phyloP scores from a whole-genome alignment of 768 basidiomycete species.

The Tylopilus rubrobrunneus region DNA sequence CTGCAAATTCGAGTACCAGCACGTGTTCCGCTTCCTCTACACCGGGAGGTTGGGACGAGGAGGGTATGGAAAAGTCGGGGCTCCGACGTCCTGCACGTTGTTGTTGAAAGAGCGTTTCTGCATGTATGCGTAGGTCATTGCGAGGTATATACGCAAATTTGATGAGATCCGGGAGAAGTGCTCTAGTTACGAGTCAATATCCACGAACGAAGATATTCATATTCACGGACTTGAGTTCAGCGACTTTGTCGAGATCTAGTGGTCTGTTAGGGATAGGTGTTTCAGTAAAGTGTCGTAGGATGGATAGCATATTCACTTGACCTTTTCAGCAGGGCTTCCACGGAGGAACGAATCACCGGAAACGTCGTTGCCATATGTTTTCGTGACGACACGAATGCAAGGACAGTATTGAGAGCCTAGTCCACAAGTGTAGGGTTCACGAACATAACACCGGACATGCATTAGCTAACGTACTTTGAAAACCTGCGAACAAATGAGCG shows the following conservation, averaged over 20 bases:
- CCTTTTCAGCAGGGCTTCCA: constrained; percentile 77
- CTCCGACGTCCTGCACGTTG: constrained; percentile 30
- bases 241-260: constrained; percentile 70
- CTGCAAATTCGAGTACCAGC: constrained; percentile 48
- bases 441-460: neutral
- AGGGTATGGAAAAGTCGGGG: constrained; percentile 39
- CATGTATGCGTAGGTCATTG: constrained; percentile 55
- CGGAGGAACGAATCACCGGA: constrained; percentile 67
- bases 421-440: neutral
- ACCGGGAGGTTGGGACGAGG: constrained; percentile 25
- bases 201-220: neutral
- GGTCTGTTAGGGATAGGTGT: constrained; percentile 46
- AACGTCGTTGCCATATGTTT: constrained; percentile 82
- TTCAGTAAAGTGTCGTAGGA: neutral
- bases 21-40: constrained; percentile 44
- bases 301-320: constrained; percentile 25
- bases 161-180: constrained; percentile 77
- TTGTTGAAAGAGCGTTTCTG: constrained; percentile 27
- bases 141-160: constrained; percentile 78
- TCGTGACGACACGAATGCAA: constrained; percentile 81
- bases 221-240: constrained; percentile 70
- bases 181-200: constrained; percentile 37
- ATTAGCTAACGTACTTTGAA: constrained; percentile 35
- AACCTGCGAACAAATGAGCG: constrained; percentile 28
- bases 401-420: constrained; percentile 84